Evolutionary conservation across 1,284 basidiomycete species (phyloP), one percentile per base, ranked within the genome.

Genomic region (Vanrija sp.): DNA sequence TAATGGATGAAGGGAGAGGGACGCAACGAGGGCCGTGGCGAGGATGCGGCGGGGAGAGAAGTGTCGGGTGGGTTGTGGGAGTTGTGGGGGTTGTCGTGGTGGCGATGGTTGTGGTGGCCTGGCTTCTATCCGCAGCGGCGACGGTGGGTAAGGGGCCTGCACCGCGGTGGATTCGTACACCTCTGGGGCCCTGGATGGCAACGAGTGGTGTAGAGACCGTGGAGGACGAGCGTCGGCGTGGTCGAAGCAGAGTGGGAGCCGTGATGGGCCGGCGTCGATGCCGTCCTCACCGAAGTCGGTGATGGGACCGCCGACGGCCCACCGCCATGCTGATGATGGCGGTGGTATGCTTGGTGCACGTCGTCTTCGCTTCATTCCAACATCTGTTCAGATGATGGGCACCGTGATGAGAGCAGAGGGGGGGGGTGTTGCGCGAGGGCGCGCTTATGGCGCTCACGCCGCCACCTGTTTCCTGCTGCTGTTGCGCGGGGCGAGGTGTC

Each of bases 241-340:
- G 21, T 34, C 34, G 34, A 34, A 12, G 34, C 14, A 12, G 34
- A 34, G 12, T 34, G 34, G 34, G 9, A 34, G 12, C 10, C 44
- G 18, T 12, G 54, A 56, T 12, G 60, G 54, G 19, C 60, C 60
- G 8, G 57, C 60, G 9, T 62, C 57, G 28, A 53, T 53, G 38
- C 52, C 57, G 23, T 62, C 54, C 12, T 62, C 57, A 16, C 57
- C 54, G 44, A 62, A 62, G 50, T 62, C 60, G 25, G 52, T 58
- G 50, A 62, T 62, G 52, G 60, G 60, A 3, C 60, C 60, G 15
- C 60, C 60, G 8, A 62, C 38, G 26, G 42, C 47, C 60, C 60
- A 62, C 18, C 60, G 60, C 60, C 60, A 62, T 46, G 48, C 45
- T 40, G 43, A 48, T 43, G 50, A 38, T 52, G 38, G 40, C 19